Base-by-base conservation (phyloP, 345 rosid species). In the Eutrema japonicum region DNA sequence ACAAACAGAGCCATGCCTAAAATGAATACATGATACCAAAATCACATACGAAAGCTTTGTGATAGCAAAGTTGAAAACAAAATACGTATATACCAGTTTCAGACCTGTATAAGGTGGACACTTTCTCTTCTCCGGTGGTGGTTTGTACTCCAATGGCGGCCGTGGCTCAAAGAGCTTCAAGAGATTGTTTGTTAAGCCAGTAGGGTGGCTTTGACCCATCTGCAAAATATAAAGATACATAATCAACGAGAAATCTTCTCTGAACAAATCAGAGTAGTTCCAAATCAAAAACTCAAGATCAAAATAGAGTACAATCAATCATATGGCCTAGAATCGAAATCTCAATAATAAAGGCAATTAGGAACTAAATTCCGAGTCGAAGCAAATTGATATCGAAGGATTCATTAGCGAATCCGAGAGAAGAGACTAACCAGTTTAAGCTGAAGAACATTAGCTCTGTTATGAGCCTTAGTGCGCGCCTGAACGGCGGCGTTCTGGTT, bases 151-250 rank as follows among this genome's bases (percentile, higher is more conserved):
- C 72, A 91, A 83, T 0, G 97, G 96, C 48, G 86, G 90, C 11
- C 97, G 89, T 70, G 98, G 89, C 85, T 93, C 97, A 76, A 93
- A 89, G 6, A 93, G 91, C 78, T 89, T 93, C 88, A 93, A 73
- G 18, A 91, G 91, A 66, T 86, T 91, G 35, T 82, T 54, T 52
- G 98, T 93, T 74, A 93, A 83, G 49, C 97, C 98, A 29, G 97
- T 89, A 6, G 97, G 98, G 70, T 93, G 98, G 74, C 92, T 89
- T 70, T 89, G 96, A 59, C 97, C 97, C 83, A 93, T 93, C 97
- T 91, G 89, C 83, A 80, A 69, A 53, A 10, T 12, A 58, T 50
- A 53, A 71, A 60, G 52, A 46, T 26, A 35, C 26, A 49, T 22
- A 46, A 59, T 22, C 33, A 16, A 38, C 58, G 36, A 47, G 18